Evolutionary conservation across 306 rosid genomes (phyloP), one percentile per base, ranked within the genome.

Genomic region (Parietaria judaica): DNA sequence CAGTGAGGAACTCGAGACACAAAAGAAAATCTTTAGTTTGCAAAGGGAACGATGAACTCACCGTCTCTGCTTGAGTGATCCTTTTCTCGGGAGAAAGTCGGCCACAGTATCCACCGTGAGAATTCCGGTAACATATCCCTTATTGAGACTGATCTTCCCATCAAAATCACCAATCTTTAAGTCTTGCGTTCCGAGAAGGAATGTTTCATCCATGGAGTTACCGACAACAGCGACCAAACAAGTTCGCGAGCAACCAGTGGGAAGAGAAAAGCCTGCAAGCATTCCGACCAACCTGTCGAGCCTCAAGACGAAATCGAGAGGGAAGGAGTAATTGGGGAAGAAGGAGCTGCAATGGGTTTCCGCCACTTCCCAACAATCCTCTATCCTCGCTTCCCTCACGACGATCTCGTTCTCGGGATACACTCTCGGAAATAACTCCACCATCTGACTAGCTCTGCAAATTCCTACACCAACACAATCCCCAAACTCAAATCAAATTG

Each of bases 341-440:
- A 94, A 94, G 38, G 95, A 88, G 80, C 99, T 88, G 90, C 99
- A 94, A 63, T 88, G 99, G 66, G 94, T 94, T 86, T 94, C 97
- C 16, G 97, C 99, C 70, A 94, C 99, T 82, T 86, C 99, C 99
- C 99, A 94, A 70, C 87, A 86, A 74, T 94, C 99, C 83, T 84
- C 94, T 55, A 94, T 58, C 74, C 99, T 79, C 0, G 99, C 99
- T 81, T 94, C 95, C 46, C 99, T 78, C 11, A 94, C 97, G 10
- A 76, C 83, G 49, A 94, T 77, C 63, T 84, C 87, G 31, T 23
- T 23, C 63, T 84, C 87, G 0, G 97, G 97, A 63, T 88, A 82
- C 75, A 84, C 68, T 0, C 88, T 61, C 56, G 94, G 90, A 76
- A 84, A 88, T 65, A 94, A 68, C 71, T 86, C 97, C 56, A 60